phyloP scores from a whole-genome alignment of 148 eudicot genomes.

The Camellia granthamiana region DNA sequence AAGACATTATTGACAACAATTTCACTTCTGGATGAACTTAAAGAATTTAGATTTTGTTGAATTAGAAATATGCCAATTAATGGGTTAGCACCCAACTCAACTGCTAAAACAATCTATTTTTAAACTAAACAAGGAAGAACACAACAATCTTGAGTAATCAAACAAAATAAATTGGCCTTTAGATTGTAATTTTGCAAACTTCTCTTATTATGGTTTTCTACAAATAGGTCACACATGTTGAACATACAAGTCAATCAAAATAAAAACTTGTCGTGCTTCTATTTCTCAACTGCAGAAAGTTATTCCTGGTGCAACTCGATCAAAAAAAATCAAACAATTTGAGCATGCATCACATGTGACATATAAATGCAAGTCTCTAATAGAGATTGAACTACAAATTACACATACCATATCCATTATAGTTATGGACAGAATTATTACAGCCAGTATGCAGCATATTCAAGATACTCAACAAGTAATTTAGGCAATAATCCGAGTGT shows the following conservation, averaged over 20 bases:
- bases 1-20: not conserved
- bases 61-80: not conserved
- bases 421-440: not conserved
- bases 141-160: too few relatives aligned
- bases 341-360: too few relatives aligned
- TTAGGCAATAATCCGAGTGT: not conserved
- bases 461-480: slow-evolving; percentile 5
- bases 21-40: not conserved
- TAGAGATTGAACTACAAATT: too few relatives aligned
- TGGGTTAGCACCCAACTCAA: too few relatives aligned
- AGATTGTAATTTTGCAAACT: not conserved
- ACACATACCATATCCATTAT: not conserved
- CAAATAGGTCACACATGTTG: not conserved
- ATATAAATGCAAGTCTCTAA: too few relatives aligned
- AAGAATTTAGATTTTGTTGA: not conserved
- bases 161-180: too few relatives aligned
- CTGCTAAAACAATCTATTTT: too few relatives aligned
- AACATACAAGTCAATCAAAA: not conserved
- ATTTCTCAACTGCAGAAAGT: too few relatives aligned
- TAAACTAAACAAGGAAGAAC: too few relatives aligned
- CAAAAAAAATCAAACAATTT: too few relatives aligned
- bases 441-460: not conserved
- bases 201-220: not conserved
- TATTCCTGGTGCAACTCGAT: too few relatives aligned
- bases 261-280: too few relatives aligned